Base-by-base conservation (phyloP, 345 rosid genomes). In the Draba incana region DNA sequence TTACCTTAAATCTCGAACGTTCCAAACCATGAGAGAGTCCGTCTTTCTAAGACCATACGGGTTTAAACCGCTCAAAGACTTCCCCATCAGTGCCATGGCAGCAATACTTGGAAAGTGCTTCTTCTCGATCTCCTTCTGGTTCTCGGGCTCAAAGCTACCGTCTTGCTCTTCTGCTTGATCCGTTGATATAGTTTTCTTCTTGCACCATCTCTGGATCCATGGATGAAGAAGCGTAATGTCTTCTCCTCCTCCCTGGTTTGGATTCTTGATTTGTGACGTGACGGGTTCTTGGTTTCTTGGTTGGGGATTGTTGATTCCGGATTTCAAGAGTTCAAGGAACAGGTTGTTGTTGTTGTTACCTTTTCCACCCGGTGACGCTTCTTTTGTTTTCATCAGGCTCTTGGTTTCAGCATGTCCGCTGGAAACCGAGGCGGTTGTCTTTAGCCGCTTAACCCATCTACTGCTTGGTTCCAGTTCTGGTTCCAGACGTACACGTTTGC, bases 1-100 rank as follows among this genome's bases (percentile, higher is more conserved):
- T 52, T 64, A 76, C 64, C 79, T 70, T 56, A 70, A 52, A 59
- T 62, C 74, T 48, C 64, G 56, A 20, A 84, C 79, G 61, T 81
- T 85, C 99, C 99, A 95, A 15, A 89, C 83, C 27, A 83, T 62
- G 35, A 69, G 75, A 43, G 89, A 77, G 9, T 87, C 84, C 4
- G 62, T 77, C 44, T 79, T 86, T 80, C 70, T 79, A 62, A 79
- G 81, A 64, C 80, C 84, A 65, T 88, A 83, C 0, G 92, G 84
- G 51, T 55, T 80, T 64, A 88, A 82, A 42, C 88, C 80, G n/a
- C 42, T 89, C 79, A 88, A 72, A 64, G 89, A 87, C 80, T 88
- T 95, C 39, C 97, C 98, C 96, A 92, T 83, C 83, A 95, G 41
- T 49, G 98, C 99, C 99, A 95, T 92, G 42, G 99, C 99, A 64